phyloP scores from a whole-genome alignment of 2,329 filamentous ascomycete species.

The Alternaria triticimaculans region DNA sequence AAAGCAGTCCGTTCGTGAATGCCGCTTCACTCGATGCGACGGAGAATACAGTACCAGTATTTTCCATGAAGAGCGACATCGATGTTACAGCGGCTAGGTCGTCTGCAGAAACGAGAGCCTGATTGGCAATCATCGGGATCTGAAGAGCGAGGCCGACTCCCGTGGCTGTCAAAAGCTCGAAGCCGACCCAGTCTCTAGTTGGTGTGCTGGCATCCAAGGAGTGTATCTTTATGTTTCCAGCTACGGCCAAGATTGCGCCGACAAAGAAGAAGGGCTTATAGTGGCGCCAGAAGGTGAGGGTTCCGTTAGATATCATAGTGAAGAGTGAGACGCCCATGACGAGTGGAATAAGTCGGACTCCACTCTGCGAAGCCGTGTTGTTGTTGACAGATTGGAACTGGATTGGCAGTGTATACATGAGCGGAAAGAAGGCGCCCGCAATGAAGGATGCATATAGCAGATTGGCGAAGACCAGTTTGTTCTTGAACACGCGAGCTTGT shows the following conservation, averaged over 20 bases:
- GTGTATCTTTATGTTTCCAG: conserved; percentile 36
- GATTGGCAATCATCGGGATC: conserved; percentile 50
- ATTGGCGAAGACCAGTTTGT: conserved; percentile 22
- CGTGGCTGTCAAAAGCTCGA: conserved; percentile 54
- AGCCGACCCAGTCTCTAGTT: conserved; percentile 55
- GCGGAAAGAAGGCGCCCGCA: conserved; percentile 35
- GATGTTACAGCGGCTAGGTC: conserved; percentile 51
- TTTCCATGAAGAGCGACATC: conserved; percentile 53
- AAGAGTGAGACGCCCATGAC: conserved; percentile 36
- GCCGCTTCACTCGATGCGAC: conserved; percentile 51
- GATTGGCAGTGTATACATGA: conserved; percentile 38
- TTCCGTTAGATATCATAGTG: conserved; percentile 34
- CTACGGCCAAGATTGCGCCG: conserved; percentile 31
- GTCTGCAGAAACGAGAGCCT: conserved; percentile 43
- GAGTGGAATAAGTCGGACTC: conserved; percentile 37
- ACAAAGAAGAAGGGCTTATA: conserved; percentile 53
- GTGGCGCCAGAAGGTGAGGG: conserved; percentile 43
- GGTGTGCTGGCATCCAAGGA: conserved; percentile 48
- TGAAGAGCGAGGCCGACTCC: conserved; percentile 54
- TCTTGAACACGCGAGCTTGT: conserved; percentile 29
- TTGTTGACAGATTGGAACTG: conserved; percentile 39
- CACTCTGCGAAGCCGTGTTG: conserved; percentile 33
- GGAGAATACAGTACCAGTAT: conserved; percentile 52
- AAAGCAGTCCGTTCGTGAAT: conserved; percentile 52
- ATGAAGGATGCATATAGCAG: conserved; percentile 32